A percentile compares a stretch with the other conserved stretches of the same genome.
These are phyloP conservation scores for Talaromyces trachyspermus DNA, from an alignment of 495 filamentous ascomycete species.

Conservation along the genomic window DNA sequence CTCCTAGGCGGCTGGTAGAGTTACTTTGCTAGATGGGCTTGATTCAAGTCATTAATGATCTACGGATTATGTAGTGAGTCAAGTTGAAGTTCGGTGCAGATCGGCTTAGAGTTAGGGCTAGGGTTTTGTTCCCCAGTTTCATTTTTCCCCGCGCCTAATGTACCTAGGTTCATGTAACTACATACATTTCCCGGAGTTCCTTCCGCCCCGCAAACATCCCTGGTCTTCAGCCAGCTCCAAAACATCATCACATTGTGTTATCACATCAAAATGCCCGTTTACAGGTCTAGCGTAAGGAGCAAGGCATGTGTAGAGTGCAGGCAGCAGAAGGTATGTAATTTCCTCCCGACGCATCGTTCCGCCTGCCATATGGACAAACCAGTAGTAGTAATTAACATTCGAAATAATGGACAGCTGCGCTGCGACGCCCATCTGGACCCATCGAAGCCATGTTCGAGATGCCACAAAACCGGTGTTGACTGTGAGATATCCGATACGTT, in stretches of 20 bases:
- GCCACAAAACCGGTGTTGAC: conserved; percentile 23
- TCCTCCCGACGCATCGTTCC: neutral
- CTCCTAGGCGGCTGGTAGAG: neutral
- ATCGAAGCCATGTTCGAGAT: conserved; percentile 27
- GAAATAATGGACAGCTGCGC: neutral
- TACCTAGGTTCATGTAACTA: too few species aligned
- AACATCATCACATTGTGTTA: neutral
- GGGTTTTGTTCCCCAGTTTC: neutral
- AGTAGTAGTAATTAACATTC: neutral
- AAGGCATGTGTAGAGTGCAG: conserved; percentile 1
- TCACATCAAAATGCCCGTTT: neutral
- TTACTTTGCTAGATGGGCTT: neutral
- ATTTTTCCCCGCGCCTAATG: neutral
- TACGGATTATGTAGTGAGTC: neutral
- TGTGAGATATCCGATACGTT: conserved; percentile 34
- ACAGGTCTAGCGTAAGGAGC: neutral
- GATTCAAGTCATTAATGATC: neutral
- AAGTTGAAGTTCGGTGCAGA: neutral
- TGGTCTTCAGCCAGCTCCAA: neutral
- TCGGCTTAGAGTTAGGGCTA: neutral
- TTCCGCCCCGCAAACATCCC: neutral
- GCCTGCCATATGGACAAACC: neutral
- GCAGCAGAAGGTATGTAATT: neutral
- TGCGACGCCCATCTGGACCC: conserved; percentile 32
- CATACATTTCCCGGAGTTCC: neutral